Conservation (phyloP, 441 rosid genomes). For the Adansonia rubrostipa region DNA sequence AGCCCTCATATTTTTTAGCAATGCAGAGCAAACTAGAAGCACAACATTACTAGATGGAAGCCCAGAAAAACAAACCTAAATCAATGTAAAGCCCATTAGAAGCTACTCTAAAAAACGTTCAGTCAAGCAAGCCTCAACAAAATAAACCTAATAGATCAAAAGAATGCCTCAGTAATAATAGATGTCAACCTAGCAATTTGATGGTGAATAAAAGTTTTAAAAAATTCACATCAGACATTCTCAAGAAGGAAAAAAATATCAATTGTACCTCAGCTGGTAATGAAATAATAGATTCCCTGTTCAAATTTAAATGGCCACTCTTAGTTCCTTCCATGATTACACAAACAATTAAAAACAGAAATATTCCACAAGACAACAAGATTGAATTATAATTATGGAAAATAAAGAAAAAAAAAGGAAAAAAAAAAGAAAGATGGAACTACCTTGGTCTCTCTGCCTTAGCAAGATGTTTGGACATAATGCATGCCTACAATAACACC, state of each 20-base stretch:
- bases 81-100: background rate
- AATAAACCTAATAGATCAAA: background rate
- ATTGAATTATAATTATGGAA: background rate
- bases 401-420: no score
- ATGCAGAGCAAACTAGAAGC: background rate
- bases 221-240: background rate
- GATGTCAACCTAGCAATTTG: slow-evolving; percentile 2
- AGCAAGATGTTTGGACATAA: slow-evolving; percentile 76
- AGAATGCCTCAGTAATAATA: background rate
- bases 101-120: background rate
- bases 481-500: slow-evolving; percentile 56
- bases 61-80: background rate
- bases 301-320: slow-evolving; percentile 29
- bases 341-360: background rate
- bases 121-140: background rate
- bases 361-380: slow-evolving; percentile 19
- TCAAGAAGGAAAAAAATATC: background rate
- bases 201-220: background rate
- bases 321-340: slow-evolving; percentile 21
- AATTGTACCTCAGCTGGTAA: slow-evolving; percentile 48
- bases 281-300: slow-evolving; percentile 57
- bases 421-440: no score
- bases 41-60: background rate
- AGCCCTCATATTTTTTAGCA: background rate
- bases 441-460: slow-evolving; percentile 77